phyloP scores from a whole-genome alignment of 2,329 filamentous ascomycete species.

The Sporothrix pseudoabietina region DNA sequence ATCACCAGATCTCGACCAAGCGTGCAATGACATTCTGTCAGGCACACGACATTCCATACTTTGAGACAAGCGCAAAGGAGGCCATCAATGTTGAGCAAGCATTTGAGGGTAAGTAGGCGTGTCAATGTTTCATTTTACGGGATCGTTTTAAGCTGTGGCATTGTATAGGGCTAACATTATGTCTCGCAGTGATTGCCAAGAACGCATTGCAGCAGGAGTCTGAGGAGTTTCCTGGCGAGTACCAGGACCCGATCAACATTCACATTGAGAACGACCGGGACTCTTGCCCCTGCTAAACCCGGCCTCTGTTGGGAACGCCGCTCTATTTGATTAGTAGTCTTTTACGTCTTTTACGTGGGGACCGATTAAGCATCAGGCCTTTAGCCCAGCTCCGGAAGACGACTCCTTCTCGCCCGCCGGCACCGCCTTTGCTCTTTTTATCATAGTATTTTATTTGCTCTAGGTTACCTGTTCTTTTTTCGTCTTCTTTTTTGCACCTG shows the following conservation, averaged over 20 bases:
- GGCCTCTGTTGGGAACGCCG: background rate
- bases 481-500: background rate
- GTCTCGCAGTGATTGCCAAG: constrained; percentile 77
- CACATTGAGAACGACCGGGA: constrained; percentile 92
- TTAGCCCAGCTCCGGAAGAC: background rate
- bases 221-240: constrained; percentile 96
- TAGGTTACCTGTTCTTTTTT: background rate
- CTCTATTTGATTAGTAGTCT: background rate
- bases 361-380: background rate
- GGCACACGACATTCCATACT: constrained; percentile 96
- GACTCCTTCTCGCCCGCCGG: background rate
- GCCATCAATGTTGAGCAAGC: constrained; percentile 93
- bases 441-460: background rate
- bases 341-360: background rate
- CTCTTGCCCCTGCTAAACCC: constrained; percentile 78
- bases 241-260: constrained; percentile 97
- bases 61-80: constrained; percentile 98
- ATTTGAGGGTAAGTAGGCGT: constrained; percentile 59
- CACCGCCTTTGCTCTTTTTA: background rate
- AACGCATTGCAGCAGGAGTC: constrained; percentile 95
- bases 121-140: background rate
- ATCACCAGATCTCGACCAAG: constrained; percentile 80
- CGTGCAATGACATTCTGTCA: constrained; percentile 96
- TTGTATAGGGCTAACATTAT: constrained; percentile 23
- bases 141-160: background rate